phyloP scores from a whole-genome alignment of 495 filamentous ascomycete species.

The Hypoxylon intermedium region DNA sequence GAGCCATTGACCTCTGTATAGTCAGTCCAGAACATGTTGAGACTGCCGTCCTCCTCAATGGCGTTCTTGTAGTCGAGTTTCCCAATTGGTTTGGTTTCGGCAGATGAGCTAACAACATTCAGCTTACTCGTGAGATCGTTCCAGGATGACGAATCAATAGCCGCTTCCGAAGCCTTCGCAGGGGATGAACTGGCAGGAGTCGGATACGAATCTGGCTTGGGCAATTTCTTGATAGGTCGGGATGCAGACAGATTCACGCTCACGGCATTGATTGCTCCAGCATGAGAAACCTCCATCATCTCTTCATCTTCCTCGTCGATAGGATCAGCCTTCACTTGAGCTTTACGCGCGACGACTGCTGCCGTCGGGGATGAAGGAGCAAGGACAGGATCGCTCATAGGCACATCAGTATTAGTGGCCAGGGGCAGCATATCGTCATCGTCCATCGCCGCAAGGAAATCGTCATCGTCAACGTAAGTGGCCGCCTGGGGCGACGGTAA shows the following conservation, averaged over 20 bases:
- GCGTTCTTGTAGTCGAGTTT: slow-evolving; percentile 83
- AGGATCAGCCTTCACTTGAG: slow-evolving; percentile 66
- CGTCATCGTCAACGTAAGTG: slow-evolving; percentile 62
- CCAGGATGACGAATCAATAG: slow-evolving; percentile 84
- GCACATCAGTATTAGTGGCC: slow-evolving; percentile 51
- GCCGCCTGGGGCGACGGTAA: slow-evolving; percentile 52
- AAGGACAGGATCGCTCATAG: slow-evolving; percentile 76
- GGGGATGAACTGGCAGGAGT: slow-evolving; percentile 81
- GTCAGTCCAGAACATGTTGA: slow-evolving; percentile 96
- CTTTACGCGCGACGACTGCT: slow-evolving; percentile 79
- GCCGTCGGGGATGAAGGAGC: slow-evolving; percentile 84
- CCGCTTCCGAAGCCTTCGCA: slow-evolving; percentile 58
- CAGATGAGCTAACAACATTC: slow-evolving; percentile 75
- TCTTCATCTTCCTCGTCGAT: slow-evolving; percentile 79
- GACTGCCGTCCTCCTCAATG: slow-evolving; percentile 86
- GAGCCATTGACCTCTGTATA: slow-evolving; percentile 93
- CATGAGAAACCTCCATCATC: slow-evolving; percentile 83
- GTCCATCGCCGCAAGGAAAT: slow-evolving; percentile 58
- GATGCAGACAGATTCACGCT: slow-evolving; percentile 89
- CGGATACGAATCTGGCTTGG: slow-evolving; percentile 68
- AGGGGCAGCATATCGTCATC: slow-evolving; percentile 55
- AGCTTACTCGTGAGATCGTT: slow-evolving; percentile 85
- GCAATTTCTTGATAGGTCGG: slow-evolving; percentile 77
- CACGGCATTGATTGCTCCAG: slow-evolving; percentile 67
- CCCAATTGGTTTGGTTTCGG: slow-evolving; percentile 69